phyloP scores from a whole-genome alignment of 768 basidiomycete species.

The Mycena crocata region DNA sequence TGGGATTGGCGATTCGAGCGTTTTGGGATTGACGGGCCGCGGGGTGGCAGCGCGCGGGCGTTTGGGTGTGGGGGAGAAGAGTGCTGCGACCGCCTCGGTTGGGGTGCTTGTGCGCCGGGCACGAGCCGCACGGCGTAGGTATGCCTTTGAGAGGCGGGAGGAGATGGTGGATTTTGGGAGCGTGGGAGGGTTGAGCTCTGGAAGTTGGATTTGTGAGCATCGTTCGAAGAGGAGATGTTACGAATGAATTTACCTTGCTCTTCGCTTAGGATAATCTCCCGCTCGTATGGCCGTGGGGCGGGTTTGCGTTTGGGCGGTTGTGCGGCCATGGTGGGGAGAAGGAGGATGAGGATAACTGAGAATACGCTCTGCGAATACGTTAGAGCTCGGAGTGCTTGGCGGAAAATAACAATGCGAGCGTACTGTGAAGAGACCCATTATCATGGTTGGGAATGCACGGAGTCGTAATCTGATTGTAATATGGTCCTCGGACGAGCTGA shows the following conservation, averaged over 20 bases:
- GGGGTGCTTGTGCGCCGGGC: not conserved
- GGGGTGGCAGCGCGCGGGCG: not conserved
- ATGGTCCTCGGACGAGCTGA: conserved; percentile 7
- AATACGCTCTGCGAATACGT: not conserved
- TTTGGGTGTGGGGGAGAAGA: conserved; percentile 8
- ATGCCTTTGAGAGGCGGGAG: not conserved
- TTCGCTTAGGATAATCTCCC: not conserved
- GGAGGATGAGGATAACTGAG: not conserved
- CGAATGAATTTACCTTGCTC: not conserved
- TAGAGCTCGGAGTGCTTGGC: too few species aligned
- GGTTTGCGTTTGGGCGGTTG: not conserved
- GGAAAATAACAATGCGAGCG: not conserved
- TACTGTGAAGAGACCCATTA: not conserved
- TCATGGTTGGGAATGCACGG: not conserved
- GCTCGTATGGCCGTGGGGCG: not conserved
- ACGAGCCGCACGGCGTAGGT: conserved; percentile 15
- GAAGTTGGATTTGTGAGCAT: not conserved
- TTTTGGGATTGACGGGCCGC: conserved; percentile 10
- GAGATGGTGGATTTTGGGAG: not conserved
- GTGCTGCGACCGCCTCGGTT: not conserved
- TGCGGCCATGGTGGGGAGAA: not conserved
- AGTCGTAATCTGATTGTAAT: not conserved
- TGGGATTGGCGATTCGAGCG: not conserved
- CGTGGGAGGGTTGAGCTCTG: not conserved
- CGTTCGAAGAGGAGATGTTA: not conserved